phyloP scores from a whole-genome alignment of 2,329 filamentous ascomycete species.

The Microsporum canis region DNA sequence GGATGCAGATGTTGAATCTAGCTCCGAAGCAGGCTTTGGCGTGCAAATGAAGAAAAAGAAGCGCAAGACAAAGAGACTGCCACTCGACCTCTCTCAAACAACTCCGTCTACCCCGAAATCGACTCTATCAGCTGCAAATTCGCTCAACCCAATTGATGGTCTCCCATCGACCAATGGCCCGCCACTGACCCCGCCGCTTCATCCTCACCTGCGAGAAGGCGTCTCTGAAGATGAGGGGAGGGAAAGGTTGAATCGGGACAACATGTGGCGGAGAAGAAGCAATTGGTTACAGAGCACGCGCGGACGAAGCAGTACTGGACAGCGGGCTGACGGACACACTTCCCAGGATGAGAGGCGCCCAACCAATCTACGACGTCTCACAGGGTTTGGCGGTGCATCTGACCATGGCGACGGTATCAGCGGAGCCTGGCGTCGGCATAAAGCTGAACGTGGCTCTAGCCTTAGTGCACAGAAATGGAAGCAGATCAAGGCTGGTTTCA shows the following conservation, averaged over 20 bases:
- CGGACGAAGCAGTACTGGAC: conserved; percentile 37
- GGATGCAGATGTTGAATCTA: conserved; percentile 74
- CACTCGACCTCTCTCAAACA: conserved; percentile 47
- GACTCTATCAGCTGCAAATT: conserved; percentile 36
- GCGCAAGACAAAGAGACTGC: conserved; percentile 50
- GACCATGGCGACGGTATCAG: conserved; percentile 53
- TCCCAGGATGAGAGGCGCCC: conserved; percentile 43
- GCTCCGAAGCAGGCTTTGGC: conserved; percentile 59
- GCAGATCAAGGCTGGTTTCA: conserved; percentile 81
- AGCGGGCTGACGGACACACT: conserved; percentile 42
- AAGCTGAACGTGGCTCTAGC: conserved; percentile 56
- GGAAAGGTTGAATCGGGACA: conserved; percentile 46
- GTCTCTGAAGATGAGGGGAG: conserved; percentile 66
- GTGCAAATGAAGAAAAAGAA: conserved; percentile 49
- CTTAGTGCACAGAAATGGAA: conserved; percentile 75
- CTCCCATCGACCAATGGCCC: conserved; percentile 37
- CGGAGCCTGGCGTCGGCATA: conserved; percentile 40
- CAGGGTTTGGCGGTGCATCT: conserved; percentile 52
- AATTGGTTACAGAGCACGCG: conserved; percentile 43
- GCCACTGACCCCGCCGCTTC: conserved; percentile 47
- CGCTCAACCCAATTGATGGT: conserved; percentile 34
- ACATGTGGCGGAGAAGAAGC: conserved; percentile 49
- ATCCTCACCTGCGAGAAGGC: conserved; percentile 44
- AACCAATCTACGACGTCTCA: conserved; percentile 55
- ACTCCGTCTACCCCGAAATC: conserved; percentile 55